These are phyloP conservation scores for Fusarium piperis DNA, from an alignment of 2,329 filamentous ascomycete species.

Conservation along the genomic window DNA sequence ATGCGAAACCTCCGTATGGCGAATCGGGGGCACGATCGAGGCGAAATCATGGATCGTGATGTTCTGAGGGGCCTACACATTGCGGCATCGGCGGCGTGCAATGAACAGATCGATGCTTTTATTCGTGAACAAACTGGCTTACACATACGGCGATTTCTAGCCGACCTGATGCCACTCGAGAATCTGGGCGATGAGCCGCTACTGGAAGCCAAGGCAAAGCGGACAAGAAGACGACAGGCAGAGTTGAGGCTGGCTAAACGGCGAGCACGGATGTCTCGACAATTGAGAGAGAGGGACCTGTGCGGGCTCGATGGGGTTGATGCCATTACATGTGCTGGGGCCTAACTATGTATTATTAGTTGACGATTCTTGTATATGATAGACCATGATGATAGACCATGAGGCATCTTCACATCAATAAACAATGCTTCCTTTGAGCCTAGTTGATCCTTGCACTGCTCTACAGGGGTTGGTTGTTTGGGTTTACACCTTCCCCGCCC, in stretches of 20 bases:
- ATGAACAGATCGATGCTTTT: constrained; percentile 62
- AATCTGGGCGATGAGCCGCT: constrained; percentile 49
- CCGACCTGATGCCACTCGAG: constrained; percentile 63
- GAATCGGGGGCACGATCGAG: constrained; percentile 47
- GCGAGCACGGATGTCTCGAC: constrained; percentile 48
- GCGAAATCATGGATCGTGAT: constrained; percentile 58
- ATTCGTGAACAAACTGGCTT: constrained; percentile 63
- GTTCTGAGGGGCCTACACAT: constrained; percentile 65
- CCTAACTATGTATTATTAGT: constrained; percentile 9
- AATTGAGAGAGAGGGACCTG: constrained; percentile 32
- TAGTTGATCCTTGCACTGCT: not conserved
- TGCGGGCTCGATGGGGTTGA: not conserved
- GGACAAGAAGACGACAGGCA: constrained; percentile 41
- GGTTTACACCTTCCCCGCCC: constrained; percentile 25
- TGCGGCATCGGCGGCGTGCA: constrained; percentile 65
- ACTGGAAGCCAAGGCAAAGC: constrained; percentile 38
- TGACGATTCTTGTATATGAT: not conserved
- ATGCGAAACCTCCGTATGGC: constrained; percentile 39
- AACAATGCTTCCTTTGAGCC: not conserved
- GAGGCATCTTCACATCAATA: not conserved
- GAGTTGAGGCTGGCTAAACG: constrained; percentile 51
- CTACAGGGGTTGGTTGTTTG: constrained; percentile 21
- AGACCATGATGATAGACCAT: constrained; percentile 2
- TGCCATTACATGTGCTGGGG: not conserved
- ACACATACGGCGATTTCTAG: constrained; percentile 63